Evolutionary conservation across 139 green algal species (phyloP).

Genomic region (Haematococcus lacustris): DNA sequence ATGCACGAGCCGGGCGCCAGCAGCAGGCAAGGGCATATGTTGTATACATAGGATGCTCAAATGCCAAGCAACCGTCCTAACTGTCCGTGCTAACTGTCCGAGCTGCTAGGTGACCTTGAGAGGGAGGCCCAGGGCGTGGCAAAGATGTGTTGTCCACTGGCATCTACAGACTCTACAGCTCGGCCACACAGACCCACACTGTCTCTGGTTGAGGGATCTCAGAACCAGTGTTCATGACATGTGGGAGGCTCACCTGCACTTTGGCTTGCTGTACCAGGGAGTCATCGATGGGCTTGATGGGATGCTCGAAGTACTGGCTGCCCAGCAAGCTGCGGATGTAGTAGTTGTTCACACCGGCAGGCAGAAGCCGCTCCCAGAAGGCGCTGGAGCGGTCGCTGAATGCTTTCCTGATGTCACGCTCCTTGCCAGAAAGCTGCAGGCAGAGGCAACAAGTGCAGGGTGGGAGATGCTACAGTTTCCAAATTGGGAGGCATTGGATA

Average conservation of each 20-base stretch:
- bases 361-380: slow-evolving; percentile 37
- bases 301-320: slow-evolving; percentile 22
- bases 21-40: neutral
- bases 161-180: neutral
- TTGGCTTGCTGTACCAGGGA: neutral
- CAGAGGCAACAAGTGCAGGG: no score
- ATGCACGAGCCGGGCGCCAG: neutral
- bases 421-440: no score
- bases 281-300: slow-evolving; percentile 3
- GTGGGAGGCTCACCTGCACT: neutral
- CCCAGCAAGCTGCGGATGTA: slow-evolving; percentile 28
- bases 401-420: slow-evolving; percentile 15
- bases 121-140: neutral
- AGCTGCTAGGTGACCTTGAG: no score
- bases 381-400: slow-evolving; percentile 15
- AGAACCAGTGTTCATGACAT: no score
- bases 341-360: slow-evolving; percentile 37
- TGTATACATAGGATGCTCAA: neutral
- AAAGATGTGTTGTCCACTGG: neutral
- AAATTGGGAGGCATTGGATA: no score
- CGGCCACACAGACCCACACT: neutral
- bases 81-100: neutral
- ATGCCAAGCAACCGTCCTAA: neutral
- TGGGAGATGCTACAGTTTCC: no score
- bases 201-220: no score